These are phyloP conservation scores for Vitis labrusca DNA, from an alignment of 164 flowering plant species.

Conservation along the genomic window DNA sequence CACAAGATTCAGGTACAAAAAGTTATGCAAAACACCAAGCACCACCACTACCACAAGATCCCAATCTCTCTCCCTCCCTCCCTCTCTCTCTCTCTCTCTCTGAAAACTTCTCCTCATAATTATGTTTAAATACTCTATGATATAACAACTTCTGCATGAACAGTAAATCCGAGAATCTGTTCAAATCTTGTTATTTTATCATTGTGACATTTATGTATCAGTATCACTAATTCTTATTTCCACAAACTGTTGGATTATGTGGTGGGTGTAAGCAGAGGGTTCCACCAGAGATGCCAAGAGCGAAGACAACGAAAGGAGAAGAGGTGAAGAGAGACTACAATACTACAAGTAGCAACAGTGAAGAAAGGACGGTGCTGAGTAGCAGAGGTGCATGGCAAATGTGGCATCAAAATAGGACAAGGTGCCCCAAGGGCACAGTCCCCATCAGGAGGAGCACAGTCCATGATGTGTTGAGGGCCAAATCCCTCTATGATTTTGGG, in stretches of 20 bases:
- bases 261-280: constrained; percentile 32
- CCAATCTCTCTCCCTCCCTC: neutral
- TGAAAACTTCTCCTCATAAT: neutral
- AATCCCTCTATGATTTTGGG: constrained; percentile 83
- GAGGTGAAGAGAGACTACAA: neutral
- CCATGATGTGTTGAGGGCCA: constrained; percentile 82
- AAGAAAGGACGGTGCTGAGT: constrained; percentile 3
- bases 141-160: too few species aligned
- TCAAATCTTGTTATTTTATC: too few species aligned
- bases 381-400: constrained; percentile 62
- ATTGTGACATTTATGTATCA: too few species aligned
- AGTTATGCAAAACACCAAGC: too few species aligned
- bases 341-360: neutral
- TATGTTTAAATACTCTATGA: too few species aligned
- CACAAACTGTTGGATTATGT: too few species aligned
- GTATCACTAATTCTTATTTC: too few species aligned
- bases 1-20: constrained; percentile 87
- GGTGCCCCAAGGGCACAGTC: constrained; percentile 84
- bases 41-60: too few species aligned
- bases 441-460: constrained; percentile 80
- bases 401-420: constrained; percentile 76
- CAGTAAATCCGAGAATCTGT: too few species aligned
- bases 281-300: constrained; percentile 50
- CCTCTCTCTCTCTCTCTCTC: neutral
- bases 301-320: constrained; percentile 19